Conservation (phyloP, 306 rosid species). For the Mucuna pruriens region DNA sequence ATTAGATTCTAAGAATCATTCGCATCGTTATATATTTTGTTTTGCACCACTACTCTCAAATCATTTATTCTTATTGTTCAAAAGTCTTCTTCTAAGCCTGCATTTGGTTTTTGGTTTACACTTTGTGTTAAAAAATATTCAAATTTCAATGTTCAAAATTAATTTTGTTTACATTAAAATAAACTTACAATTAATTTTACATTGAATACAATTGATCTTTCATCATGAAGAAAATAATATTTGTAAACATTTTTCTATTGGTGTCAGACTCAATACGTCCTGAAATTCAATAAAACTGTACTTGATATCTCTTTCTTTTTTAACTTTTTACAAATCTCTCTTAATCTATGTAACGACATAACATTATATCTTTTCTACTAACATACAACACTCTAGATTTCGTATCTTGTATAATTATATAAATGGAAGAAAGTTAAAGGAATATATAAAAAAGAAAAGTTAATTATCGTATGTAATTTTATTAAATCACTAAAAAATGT, state of each 20-base stretch:
- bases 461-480: too few species aligned
- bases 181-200: too few species aligned
- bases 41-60: background rate
- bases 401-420: background rate
- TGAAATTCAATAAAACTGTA: background rate
- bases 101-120: background rate
- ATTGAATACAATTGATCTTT: too few species aligned
- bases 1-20: constrained; percentile 9
- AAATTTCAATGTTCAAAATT: background rate
- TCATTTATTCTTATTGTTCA: background rate
- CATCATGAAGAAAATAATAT: too few species aligned
- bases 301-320: background rate
- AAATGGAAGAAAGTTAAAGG: background rate
- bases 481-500: too few species aligned
- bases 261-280: too few species aligned
- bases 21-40: background rate
- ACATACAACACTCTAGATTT: background rate
- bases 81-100: background rate
- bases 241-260: too few species aligned
- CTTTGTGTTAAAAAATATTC: background rate
- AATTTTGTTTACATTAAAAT: background rate
- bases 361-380: background rate
- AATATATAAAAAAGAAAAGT: too few species aligned
- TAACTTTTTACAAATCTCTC: background rate
- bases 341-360: background rate